Conservation (phyloP, 2,329 filamentous ascomycete genomes). For the Fusarium miscanthi region DNA sequence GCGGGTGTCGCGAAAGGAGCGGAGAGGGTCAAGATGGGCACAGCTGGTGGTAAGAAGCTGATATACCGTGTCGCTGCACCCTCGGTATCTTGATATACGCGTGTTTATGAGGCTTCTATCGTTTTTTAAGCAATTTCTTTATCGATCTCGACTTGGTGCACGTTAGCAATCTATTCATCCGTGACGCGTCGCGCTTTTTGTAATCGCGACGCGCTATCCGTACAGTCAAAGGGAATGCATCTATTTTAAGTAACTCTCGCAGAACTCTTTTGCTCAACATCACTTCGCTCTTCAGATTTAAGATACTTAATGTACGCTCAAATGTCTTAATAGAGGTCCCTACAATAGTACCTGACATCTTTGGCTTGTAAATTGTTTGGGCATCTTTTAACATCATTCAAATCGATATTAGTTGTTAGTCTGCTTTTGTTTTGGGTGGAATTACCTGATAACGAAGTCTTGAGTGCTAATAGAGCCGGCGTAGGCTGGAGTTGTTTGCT, state of each 20-base stretch:
- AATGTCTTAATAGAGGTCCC: neutral
- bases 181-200: neutral
- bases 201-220: neutral
- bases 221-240: rapidly evolving
- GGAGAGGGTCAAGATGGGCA: neutral
- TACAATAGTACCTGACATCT: no score
- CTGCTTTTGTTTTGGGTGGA: no score
- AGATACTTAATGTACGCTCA: neutral
- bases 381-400: no score
- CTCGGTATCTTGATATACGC: neutral
- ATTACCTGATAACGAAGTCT: no score
- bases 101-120: no score
- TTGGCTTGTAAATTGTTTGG: rapidly evolving
- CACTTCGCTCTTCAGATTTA: neutral
- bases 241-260: neutral
- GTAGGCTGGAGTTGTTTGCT: no score
- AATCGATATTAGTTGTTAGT: no score
- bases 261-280: neutral
- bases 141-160: no score
- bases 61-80: neutral
- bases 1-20: neutral
- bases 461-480: no score
- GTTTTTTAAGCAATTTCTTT: rapidly evolving
- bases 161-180: no score
- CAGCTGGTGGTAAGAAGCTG: slow-evolving; percentile 2